Percentiles rank a stretch among this genome's conserved stretches.
Evolutionary conservation across 805 yeast species (phyloP).

Genomic region (Yarrowia sp.): DNA sequence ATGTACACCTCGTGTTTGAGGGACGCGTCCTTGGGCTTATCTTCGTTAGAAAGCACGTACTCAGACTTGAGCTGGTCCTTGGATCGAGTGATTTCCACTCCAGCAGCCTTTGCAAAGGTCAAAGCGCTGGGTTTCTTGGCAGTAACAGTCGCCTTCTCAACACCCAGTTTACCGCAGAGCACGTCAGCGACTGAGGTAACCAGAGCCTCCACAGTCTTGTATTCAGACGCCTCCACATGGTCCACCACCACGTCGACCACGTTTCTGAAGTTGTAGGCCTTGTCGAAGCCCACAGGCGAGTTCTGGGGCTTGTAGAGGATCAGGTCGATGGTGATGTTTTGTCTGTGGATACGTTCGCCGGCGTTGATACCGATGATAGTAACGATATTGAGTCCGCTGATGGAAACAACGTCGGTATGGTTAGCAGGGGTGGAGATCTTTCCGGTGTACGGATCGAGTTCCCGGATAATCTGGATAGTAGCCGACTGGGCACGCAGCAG

Average conservation of each 20-base stretch:
- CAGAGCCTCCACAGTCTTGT: constrained; percentile 92
- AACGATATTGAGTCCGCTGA: constrained; percentile 63
- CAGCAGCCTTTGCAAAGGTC: constrained; percentile 86
- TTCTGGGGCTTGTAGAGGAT: constrained; percentile 51
- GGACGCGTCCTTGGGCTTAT: constrained; percentile 52
- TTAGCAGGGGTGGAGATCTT: constrained; percentile 39
- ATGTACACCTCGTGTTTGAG: constrained; percentile 58
- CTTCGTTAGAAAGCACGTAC: constrained; percentile 42
- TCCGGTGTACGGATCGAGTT: constrained; percentile 40
- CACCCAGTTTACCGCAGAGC: constrained; percentile 54
- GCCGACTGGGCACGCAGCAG: constrained; percentile 64
- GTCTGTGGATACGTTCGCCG: constrained; percentile 83
- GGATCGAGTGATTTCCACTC: constrained; percentile 71
- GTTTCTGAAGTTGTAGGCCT: constrained; percentile 51
- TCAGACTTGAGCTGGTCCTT: constrained; percentile 16
- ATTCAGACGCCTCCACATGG: constrained; percentile 79
- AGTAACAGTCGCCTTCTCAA: constrained; percentile 58
- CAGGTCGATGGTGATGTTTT: constrained; percentile 69
- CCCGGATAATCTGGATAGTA: constrained; percentile 54
- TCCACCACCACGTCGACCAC: constrained; percentile 58
- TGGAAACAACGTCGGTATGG: constrained; percentile 51
- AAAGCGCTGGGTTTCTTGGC: constrained; percentile 91
- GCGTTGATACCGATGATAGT: constrained; percentile 94
- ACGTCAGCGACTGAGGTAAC: constrained; percentile 73
- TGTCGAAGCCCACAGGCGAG: constrained; percentile 20